These are phyloP conservation scores for Syzygium jambos DNA, from an alignment of 345 rosid genomes.

Conservation along the genomic window DNA sequence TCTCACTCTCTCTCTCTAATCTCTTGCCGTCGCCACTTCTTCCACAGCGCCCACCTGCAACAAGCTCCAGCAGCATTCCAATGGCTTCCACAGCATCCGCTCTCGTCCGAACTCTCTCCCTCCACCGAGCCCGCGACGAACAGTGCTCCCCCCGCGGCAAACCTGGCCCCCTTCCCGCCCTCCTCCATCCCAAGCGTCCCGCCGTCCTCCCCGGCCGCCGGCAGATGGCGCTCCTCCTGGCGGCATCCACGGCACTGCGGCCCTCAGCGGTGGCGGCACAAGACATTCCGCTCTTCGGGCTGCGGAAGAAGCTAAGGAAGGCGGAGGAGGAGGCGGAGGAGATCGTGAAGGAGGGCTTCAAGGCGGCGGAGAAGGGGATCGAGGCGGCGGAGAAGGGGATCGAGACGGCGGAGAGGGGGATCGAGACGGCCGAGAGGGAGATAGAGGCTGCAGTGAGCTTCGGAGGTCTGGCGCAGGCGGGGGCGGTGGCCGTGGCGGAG, in stretches of 20 bases:
- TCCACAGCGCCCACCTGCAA: neutral
- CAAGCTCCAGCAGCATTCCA: neutral
- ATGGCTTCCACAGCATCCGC: conserved; percentile 49
- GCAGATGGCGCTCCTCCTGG: conserved; percentile 38
- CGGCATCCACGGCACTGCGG: conserved; percentile 35
- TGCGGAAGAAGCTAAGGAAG: conserved; percentile 62
- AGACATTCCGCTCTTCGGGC: conserved; percentile 67
- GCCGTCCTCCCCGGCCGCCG: conserved; percentile 27
- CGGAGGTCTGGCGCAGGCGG: conserved; percentile 75
- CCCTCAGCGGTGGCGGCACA: conserved; percentile 43
- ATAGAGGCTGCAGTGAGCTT: conserved; percentile 38
- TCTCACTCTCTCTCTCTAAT: neutral
- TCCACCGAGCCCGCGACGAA: conserved; percentile 2
- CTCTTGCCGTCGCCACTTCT: neutral
- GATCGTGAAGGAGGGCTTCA: conserved; percentile 63
- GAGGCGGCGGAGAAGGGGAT: conserved; percentile 40
- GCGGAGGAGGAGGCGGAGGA: conserved; percentile 71
- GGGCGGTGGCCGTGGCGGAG: conserved; percentile 70
- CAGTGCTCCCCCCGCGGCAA: conserved; percentile 6
- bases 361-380: conserved; percentile 29
- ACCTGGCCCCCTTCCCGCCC: conserved; percentile 12
- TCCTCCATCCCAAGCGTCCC: conserved; percentile 10
- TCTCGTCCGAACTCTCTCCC: conserved; percentile 9
- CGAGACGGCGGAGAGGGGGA: conserved; percentile 39
- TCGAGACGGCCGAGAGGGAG: conserved; percentile 45